A percentile compares a stretch with the other conserved stretches of the same genome.
These are phyloP conservation scores for Persicaria tinctoria DNA, from an alignment of 148 eudicot genomes.

Conservation along the genomic window DNA sequence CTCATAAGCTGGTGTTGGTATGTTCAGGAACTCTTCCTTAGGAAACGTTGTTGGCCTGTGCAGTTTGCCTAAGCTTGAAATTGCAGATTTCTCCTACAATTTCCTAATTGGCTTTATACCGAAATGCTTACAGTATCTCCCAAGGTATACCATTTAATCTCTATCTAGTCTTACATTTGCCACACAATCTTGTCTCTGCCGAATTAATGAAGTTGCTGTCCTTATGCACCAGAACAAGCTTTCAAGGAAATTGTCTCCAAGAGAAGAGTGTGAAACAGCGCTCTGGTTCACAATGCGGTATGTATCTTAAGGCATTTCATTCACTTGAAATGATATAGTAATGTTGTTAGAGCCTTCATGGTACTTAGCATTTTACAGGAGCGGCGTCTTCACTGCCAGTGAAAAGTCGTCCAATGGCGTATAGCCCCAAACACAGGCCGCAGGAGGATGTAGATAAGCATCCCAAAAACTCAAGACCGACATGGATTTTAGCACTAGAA, in stretches of 20 bases:
- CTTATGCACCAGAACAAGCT: conserved; percentile 51
- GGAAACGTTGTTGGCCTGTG: conserved; percentile 55
- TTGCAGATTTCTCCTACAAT: conserved; percentile 72
- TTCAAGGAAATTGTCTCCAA: conserved; percentile 83
- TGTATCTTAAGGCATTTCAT: conserved; percentile 9
- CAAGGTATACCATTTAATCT: conserved; percentile 49
- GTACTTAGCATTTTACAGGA: conserved; percentile 31
- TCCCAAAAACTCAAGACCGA: conserved; percentile 41
- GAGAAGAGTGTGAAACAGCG: conserved; percentile 64
- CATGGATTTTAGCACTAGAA: conserved; percentile 78
- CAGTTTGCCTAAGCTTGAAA: conserved; percentile 60
- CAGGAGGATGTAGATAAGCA: conserved; percentile 31
- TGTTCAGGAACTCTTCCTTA: conserved; percentile 52
- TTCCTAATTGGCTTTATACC: conserved; percentile 71
- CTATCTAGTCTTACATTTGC: background rate
- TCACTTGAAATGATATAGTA: background rate
- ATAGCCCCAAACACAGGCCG: conserved; percentile 30
- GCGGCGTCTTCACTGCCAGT: conserved; percentile 26
- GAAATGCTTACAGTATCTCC: conserved; percentile 69
- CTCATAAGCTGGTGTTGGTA: conserved; percentile 8
- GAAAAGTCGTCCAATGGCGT: conserved; percentile 32
- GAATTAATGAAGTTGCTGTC: background rate
- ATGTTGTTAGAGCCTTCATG: background rate
- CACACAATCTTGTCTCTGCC: background rate
- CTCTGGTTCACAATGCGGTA: conserved; percentile 70